Conservation (phyloP, 345 rosid genomes). For the Carallia brachiata region DNA sequence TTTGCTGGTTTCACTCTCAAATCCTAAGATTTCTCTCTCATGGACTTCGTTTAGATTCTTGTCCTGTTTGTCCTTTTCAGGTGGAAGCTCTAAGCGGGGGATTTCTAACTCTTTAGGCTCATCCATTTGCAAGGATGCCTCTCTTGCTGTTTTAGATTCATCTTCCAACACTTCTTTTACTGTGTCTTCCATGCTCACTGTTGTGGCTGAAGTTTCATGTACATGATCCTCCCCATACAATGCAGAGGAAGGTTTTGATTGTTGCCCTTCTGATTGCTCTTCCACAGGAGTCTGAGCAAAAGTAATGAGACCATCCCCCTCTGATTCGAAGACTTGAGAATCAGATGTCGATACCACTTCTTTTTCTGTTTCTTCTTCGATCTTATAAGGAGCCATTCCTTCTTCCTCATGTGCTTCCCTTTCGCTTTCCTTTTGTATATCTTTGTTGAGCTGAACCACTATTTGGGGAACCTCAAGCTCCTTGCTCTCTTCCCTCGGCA, state of each 20-base stretch:
- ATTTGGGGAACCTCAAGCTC: slow-evolving; percentile 19
- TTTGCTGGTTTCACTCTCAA: slow-evolving; percentile 5
- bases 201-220: slow-evolving; percentile 3
- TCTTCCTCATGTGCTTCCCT: background rate
- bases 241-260: slow-evolving; percentile 19
- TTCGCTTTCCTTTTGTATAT: background rate
- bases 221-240: slow-evolving; percentile 10
- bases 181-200: slow-evolving; percentile 7
- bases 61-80: background rate
- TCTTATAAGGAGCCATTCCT: background rate
- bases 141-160: slow-evolving; percentile 4
- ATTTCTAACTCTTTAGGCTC: slow-evolving; percentile 22
- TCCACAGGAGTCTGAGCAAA: slow-evolving; percentile 21
- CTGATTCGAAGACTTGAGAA: slow-evolving; percentile 8
- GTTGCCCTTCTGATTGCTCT: slow-evolving; percentile 29
- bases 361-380: slow-evolving; percentile 12
- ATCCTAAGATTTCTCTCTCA: background rate
- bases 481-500: slow-evolving; percentile 23
- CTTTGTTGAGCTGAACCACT: slow-evolving; percentile 1
- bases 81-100: slow-evolving; percentile 2
- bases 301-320: slow-evolving; percentile 13
- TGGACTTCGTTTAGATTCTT: slow-evolving; percentile 3
- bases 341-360: slow-evolving; percentile 1
- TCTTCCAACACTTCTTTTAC: background rate
- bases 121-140: slow-evolving; percentile 22